A percentile compares a stretch with the other conserved stretches of the same genome.
Evolutionary conservation across 2,329 filamentous ascomycete genomes (phyloP).

Genomic region (Fusarium bulbicola): DNA sequence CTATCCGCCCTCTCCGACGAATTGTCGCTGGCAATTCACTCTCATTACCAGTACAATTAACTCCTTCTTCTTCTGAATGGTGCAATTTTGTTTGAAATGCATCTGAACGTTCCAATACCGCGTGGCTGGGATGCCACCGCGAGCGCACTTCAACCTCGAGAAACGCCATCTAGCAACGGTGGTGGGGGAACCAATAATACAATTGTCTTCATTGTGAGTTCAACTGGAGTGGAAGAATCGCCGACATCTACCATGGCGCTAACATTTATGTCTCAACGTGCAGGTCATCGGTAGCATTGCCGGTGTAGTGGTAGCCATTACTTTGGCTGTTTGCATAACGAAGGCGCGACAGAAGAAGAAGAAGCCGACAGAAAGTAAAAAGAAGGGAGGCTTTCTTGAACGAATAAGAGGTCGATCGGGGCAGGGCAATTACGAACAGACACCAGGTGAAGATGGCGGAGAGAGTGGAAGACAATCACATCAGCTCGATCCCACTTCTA

Average conservation of each 20-base stretch:
- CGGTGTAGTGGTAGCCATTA: constrained; percentile 12
- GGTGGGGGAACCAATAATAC: constrained; percentile 21
- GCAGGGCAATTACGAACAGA: constrained; percentile 44
- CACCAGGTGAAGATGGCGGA: constrained; percentile 44
- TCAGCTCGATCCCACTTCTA: constrained; percentile 36
- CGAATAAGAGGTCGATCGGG: constrained; percentile 27
- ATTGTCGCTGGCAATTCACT: background rate
- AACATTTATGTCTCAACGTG: background rate
- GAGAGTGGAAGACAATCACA: constrained; percentile 38
- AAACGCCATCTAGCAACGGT: background rate
- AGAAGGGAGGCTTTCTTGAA: constrained; percentile 35
- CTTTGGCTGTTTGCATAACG: constrained; percentile 27
- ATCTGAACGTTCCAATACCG: constrained; percentile 33
- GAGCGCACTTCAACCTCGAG: constrained; percentile 12
- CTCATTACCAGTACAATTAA: constrained; percentile 4
- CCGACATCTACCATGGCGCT: background rate
- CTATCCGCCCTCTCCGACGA: constrained; percentile 13
- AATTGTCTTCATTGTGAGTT: constrained; percentile 39
- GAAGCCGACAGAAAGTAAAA: constrained; percentile 15
- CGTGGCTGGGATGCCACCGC: constrained; percentile 33
- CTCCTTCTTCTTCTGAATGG: constrained; percentile 23
- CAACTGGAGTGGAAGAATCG: background rate
- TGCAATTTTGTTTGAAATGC: constrained; percentile 32
- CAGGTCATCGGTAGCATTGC: constrained; percentile 35
- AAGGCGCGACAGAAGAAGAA: constrained; percentile 28